phyloP scores from a whole-genome alignment of 1,284 basidiomycete species.

The Ceratobasidium sp. region DNA sequence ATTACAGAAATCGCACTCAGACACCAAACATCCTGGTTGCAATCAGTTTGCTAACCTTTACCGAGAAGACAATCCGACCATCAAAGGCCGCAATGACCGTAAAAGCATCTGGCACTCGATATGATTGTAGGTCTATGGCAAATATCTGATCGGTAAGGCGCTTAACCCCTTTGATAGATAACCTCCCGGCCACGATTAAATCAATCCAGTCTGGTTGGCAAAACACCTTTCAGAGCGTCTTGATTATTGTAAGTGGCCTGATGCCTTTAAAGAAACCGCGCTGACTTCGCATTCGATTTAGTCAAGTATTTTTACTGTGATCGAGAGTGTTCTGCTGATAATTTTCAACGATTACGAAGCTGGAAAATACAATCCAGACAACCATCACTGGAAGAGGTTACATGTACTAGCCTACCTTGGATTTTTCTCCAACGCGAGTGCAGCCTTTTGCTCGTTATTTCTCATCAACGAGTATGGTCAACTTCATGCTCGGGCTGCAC shows the following conservation, averaged over 20 bases:
- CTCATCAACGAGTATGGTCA: not conserved
- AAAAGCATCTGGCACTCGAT: not conserved
- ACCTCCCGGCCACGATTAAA: constrained; percentile 25
- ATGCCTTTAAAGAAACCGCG: no score
- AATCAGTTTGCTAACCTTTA: no score
- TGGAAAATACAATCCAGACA: not conserved
- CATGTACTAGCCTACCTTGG: constrained; percentile 9
- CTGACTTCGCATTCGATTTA: not conserved
- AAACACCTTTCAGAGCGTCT: constrained; percentile 22
- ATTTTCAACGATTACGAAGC: not conserved
- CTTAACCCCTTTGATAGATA: not conserved
- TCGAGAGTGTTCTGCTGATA: not conserved
- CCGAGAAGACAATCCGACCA: not conserved
- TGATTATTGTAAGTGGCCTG: not conserved
- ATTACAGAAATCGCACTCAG: not conserved
- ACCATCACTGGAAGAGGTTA: not conserved
- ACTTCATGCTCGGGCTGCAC: not conserved
- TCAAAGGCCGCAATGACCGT: not conserved
- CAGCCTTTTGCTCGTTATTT: not conserved
- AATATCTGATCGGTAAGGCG: not conserved
- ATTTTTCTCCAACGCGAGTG: constrained; percentile 2
- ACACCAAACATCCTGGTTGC: not conserved
- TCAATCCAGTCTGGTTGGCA: constrained; percentile 28
- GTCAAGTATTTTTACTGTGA: not conserved
- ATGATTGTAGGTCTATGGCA: not conserved